Percentiles rank a stretch among this genome's conserved stretches.
Conservation (phyloP, 2,329 filamentous ascomycete genomes). For the Achaetomium macrosporum region DNA sequence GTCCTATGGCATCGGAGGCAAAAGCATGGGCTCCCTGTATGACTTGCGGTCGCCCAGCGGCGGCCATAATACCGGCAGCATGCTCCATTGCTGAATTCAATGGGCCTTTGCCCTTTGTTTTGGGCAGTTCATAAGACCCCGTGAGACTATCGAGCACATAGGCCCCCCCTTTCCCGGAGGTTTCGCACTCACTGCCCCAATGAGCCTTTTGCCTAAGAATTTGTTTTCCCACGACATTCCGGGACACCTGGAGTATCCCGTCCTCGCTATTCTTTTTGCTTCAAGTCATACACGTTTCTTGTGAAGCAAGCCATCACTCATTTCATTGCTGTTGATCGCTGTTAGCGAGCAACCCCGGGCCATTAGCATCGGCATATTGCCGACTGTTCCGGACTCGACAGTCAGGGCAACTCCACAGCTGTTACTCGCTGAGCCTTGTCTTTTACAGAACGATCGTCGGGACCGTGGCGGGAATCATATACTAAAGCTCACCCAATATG, state of each 20-base stretch:
- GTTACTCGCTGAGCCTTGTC: background rate
- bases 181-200: constrained; percentile 5
- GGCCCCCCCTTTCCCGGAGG: background rate
- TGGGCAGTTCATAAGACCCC: constrained; percentile 1
- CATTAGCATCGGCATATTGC: background rate
- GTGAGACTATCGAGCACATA: background rate
- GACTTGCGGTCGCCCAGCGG: constrained; percentile 5
- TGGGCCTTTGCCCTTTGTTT: constrained; percentile 1
- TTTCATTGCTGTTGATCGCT: constrained; percentile 10
- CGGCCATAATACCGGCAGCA: constrained; percentile 7
- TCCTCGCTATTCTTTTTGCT: background rate
- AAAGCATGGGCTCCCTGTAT: background rate
- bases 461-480: background rate
- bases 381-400: constrained; percentile 1
- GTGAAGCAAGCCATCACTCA: background rate
- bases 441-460: background rate
- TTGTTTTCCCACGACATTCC: background rate
- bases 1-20: background rate
- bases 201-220: background rate
- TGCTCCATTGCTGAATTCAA: constrained; percentile 1
- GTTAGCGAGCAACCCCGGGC: constrained; percentile 1
- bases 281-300: background rate
- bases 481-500: constrained; percentile 18
- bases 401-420: constrained; percentile 7
- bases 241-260: constrained; percentile 17